Base-by-base conservation (phyloP, 257 asterid genomes). In the Leonotis leonurus region DNA sequence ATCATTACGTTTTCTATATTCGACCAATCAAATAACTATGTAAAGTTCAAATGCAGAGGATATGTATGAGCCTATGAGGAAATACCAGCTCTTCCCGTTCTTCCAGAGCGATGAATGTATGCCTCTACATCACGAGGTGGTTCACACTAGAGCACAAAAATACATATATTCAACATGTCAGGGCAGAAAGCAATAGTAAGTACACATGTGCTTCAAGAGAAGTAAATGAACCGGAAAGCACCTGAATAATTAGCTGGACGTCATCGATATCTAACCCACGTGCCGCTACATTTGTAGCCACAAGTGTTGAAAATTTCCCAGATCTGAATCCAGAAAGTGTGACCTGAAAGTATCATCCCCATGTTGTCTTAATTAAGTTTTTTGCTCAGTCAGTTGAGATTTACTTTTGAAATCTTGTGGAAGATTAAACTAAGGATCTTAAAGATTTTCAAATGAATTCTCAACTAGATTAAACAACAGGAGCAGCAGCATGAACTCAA, bases 81-180 rank as follows among this genome's bases (percentile, higher is more conserved):
- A 56, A 61, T 60, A 87, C 99, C 99, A 14, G 99, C 99, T 74
- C 99, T 80, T 29, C 99, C 99, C n/a, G 99, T 93, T 64, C 99
- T 77, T 66, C 99, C 99, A 79, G 99, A 93, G n/a, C 99, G 89
- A 81, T 93, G 99, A 73, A 93, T 93, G 78, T 93, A 93, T 55
- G 90, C 97, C 78, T 89, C 99, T 12, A 89, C 99, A 64, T 89
- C 96, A 59, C 88, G 90, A 27, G 99, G 97, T 17, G 99, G 97
- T 75, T 93, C 99, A 68, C 97, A 93, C 99, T 92, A 37, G 64
- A n/a, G 51, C 56, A 73, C 8, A 56, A 45, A 17, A 45, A 60
- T 22, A 44, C n/a, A n/a, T n/a, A 18, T 41, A 53, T 68, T 63
- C 73, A 8, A 36, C 41, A 68, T 24, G 35, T 17, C 53, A 63